Conservation (phyloP, 1,284 basidiomycete genomes). For the Leccinum variabile region DNA sequence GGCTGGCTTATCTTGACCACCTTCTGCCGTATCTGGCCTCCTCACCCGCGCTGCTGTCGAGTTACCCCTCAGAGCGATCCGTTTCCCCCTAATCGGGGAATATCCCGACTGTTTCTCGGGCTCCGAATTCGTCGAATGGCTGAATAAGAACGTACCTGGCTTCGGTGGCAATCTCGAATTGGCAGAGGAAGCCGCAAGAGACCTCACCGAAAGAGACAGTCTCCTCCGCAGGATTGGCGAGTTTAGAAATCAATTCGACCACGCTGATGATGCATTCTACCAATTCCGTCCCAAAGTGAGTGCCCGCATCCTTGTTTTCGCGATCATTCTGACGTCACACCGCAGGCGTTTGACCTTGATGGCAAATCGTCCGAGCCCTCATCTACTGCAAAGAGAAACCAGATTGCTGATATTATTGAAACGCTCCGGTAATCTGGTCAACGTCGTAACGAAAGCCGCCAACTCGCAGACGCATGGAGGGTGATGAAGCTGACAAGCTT, state of each 20-base stretch:
- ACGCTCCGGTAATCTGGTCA: slow-evolving; percentile 64
- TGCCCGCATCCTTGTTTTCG: background rate
- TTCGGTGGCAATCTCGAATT: slow-evolving; percentile 73
- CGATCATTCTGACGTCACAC: slow-evolving; percentile 4
- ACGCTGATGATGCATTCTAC: slow-evolving; percentile 73
- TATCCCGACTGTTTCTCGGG: slow-evolving; percentile 40
- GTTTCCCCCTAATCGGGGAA: slow-evolving; percentile 83
- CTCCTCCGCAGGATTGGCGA: slow-evolving; percentile 78
- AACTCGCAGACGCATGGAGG: slow-evolving; percentile 62
- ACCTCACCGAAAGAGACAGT: slow-evolving; percentile 74
- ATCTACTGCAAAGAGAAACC: slow-evolving; percentile 42
- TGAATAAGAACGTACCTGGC: slow-evolving; percentile 66
- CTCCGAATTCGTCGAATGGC: slow-evolving; percentile 77
- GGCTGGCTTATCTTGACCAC: slow-evolving; percentile 69
- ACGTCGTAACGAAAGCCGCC: slow-evolving; percentile 68
- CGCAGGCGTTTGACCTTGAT: slow-evolving; percentile 69
- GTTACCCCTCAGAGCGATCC: slow-evolving; percentile 53
- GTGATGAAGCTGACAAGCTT: slow-evolving; percentile 72
- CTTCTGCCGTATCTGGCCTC: slow-evolving; percentile 63
- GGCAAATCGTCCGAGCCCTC: slow-evolving; percentile 38
- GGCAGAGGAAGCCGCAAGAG: slow-evolving; percentile 76
- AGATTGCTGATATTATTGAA: slow-evolving; percentile 61
- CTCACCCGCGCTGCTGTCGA: slow-evolving; percentile 65
- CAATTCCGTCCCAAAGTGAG: slow-evolving; percentile 75
- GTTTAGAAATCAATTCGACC: slow-evolving; percentile 75